Percentiles rank a stretch among this genome's conserved stretches.
Conservation (phyloP, 1,284 basidiomycete species). For the Apiotrichum porosum region DNA sequence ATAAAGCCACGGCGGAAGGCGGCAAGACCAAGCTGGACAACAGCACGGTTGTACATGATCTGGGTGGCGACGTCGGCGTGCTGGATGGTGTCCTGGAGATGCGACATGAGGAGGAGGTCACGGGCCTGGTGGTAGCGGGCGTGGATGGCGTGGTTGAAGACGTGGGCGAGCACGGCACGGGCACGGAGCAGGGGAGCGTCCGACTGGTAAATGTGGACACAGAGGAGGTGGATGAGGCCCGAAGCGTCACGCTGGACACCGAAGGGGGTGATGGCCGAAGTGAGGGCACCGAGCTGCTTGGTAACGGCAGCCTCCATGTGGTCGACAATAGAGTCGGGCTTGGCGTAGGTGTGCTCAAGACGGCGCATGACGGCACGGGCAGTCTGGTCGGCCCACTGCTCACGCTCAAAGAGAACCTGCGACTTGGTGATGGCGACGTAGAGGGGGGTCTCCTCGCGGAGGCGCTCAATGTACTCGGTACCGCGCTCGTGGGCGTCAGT, state of each 20-base stretch:
- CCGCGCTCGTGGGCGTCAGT: constrained; percentile 87
- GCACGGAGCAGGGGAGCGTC: constrained; percentile 87
- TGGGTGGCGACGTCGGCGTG: constrained; percentile 95
- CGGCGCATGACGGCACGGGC: constrained; percentile 89
- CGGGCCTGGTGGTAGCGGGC: constrained; percentile 96
- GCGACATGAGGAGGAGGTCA: constrained; percentile 98
- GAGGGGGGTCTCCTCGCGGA: constrained; percentile 90
- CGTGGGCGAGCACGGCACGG: constrained; percentile 94
- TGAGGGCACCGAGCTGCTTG: constrained; percentile 52
- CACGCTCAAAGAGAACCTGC: constrained; percentile 84
- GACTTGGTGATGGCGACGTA: constrained; percentile 90
- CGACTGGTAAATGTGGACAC: constrained; percentile 89
- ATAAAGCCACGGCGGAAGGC: constrained; percentile 95
- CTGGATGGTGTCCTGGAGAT: constrained; percentile 92
- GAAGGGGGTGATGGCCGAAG: constrained; percentile 57
- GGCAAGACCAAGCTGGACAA: constrained; percentile 94
- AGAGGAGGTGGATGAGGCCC: constrained; percentile 75
- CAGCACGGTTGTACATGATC: constrained; percentile 95
- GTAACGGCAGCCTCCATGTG: constrained; percentile 71
- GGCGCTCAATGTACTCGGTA: constrained; percentile 92
- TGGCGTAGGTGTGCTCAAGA: constrained; percentile 96
- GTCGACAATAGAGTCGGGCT: constrained; percentile 91
- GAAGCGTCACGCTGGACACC: constrained; percentile 58
- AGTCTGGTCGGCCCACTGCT: constrained; percentile 68
- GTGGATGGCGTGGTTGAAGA: constrained; percentile 94